These are phyloP conservation scores for Cucumis sativus DNA, from an alignment of 306 rosid species.

Conservation along the genomic window DNA sequence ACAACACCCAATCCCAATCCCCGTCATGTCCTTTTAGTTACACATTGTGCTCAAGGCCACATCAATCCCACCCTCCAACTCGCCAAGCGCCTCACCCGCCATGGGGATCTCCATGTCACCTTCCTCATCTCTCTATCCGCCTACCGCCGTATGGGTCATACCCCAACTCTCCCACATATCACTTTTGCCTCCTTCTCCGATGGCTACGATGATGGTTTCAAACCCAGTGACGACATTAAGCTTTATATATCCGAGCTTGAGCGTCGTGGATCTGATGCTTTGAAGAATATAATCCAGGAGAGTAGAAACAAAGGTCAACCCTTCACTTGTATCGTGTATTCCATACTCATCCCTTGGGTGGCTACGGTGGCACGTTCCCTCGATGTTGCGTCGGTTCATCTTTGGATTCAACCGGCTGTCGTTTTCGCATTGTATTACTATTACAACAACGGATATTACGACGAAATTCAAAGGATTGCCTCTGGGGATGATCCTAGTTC, in stretches of 20 bases:
- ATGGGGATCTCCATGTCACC: conserved; percentile 13
- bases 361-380: not conserved
- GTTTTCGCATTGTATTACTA: not conserved
- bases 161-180: not conserved
- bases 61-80: conserved; percentile 26
- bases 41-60: conserved; percentile 26
- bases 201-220: conserved; percentile 20
- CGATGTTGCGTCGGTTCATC: not conserved
- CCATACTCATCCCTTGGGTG: conserved; percentile 20
- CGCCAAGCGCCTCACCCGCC: conserved; percentile 18
- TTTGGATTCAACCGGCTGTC: not conserved
- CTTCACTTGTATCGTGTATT: conserved; percentile 15
- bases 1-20: not conserved
- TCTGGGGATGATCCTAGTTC: not conserved
- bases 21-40: conserved; percentile 5
- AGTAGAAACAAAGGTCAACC: conserved; percentile 9
- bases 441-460: conserved; percentile 5
- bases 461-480: not conserved
- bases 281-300: conserved; percentile 7
- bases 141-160: conserved; percentile 10
- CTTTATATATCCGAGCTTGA: not conserved
- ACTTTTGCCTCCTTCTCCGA: conserved; percentile 18
- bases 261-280: conserved; percentile 12
- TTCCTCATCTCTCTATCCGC: conserved; percentile 9
- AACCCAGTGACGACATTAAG: not conserved